Evolutionary conservation across 441 rosid genomes (phyloP), one percentile per base, ranked within the genome.

Genomic region (Biscutella auriculata): DNA sequence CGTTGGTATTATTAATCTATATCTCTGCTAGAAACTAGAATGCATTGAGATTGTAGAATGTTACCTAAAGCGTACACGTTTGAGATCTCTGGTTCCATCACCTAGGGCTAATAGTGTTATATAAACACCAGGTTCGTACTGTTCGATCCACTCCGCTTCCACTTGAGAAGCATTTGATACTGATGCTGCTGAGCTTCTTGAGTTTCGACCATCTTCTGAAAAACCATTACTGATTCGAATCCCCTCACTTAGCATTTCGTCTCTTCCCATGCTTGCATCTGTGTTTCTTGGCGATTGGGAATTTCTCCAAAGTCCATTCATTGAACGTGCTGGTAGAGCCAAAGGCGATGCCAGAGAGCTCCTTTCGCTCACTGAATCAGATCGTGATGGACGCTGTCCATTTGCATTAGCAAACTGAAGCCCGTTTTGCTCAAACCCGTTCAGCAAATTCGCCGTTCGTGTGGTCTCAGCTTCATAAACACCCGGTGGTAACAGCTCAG

Each of bases 41-140:
- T 12, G 29, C 21, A 59, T 6, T 17, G 17, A 17, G 36, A 30
- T 23, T 60, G 25, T 36, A 12, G 9, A 15, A 6, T 57, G 60
- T 51, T 81, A 94, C 99, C 99, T 94, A 89, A 94, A 94, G 58
- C 99, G 96, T 57, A 94, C 97, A 57, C 99, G 81, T 77, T 84
- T 94, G 60, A 94, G 93, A 76, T 89, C 99, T 73, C 97, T 87
- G 26, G 96, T 83, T 70, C 99, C 99, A 60, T 89, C 96, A 4
- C 60, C 91, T 46, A 89, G 66, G 11, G 95, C 89, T 66, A 85
- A 77, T 6, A 89, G 85, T 43, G 99, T 89, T 62, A 89, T 85
- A 63, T 85, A 93, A 41, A 93, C 96, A 56, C 99, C 96, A n/a
- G 89, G 84, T 67, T 93, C 99, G 57, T 85, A 87, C 48, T 87